phyloP scores from a whole-genome alignment of 2,329 filamentous ascomycete species.

The Colletotrichum brevisporum region DNA sequence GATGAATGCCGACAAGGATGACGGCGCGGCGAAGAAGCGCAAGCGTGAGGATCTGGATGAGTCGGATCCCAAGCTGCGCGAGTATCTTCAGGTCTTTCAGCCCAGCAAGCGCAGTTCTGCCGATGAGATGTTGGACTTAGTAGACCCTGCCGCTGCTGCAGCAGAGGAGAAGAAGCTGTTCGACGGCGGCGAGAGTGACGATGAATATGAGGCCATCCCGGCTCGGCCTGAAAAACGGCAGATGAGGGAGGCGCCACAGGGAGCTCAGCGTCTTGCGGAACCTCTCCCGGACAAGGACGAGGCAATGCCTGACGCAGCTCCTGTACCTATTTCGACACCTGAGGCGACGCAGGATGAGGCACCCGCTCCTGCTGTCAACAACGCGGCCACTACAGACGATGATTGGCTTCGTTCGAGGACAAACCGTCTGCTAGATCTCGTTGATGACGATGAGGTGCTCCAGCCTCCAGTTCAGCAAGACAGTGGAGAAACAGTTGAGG shows the following conservation, averaged over 20 bases:
- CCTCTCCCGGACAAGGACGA: slow-evolving; percentile 39
- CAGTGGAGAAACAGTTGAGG: slow-evolving; percentile 36
- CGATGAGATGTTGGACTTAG: slow-evolving; percentile 37
- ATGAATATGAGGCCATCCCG: slow-evolving; percentile 80
- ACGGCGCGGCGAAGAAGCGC: slow-evolving; percentile 70
- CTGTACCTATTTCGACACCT: slow-evolving; percentile 11
- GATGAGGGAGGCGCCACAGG: slow-evolving; percentile 39
- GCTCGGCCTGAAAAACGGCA: slow-evolving; percentile 64
- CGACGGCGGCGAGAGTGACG: slow-evolving; percentile 74
- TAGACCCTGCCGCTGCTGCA: slow-evolving; percentile 34
- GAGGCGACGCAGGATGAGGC: slow-evolving; percentile 34
- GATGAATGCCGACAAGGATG: slow-evolving; percentile 43
- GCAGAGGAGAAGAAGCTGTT: slow-evolving; percentile 50
- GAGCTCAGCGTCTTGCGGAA: slow-evolving; percentile 28
- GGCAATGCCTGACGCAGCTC: slow-evolving; percentile 28
- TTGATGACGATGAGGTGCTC: slow-evolving; percentile 77
- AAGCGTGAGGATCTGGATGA: slow-evolving; percentile 73
- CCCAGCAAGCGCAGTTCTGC: slow-evolving; percentile 60
- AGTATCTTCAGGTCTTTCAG: slow-evolving; percentile 89
- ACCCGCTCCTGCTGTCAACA: slow-evolving; percentile 12
- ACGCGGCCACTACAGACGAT: slow-evolving; percentile 74
- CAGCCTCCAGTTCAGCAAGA: slow-evolving; percentile 42
- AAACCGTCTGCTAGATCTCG: slow-evolving; percentile 85
- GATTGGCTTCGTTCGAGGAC: slow-evolving; percentile 95
- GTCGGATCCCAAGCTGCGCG: slow-evolving; percentile 84